phyloP scores from a whole-genome alignment of 805 yeast species.

The Ogataea polymorpha region DNA sequence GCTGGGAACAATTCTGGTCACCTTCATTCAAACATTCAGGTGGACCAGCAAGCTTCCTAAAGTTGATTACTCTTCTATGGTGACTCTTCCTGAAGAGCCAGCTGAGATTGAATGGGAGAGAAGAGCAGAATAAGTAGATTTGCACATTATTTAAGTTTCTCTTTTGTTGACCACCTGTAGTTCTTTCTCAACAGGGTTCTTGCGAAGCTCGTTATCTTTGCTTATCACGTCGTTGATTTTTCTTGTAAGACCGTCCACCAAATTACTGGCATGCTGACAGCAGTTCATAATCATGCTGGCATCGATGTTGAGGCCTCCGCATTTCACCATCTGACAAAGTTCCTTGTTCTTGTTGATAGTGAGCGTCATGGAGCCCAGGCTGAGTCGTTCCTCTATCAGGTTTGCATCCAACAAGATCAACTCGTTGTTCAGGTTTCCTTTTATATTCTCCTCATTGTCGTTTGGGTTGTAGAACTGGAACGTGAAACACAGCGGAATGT shows the following conservation, averaged over 20 bases:
- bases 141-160: slow-evolving; percentile 4
- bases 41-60: slow-evolving; percentile 71
- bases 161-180: slow-evolving; percentile 34
- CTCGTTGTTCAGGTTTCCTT: slow-evolving; percentile 60
- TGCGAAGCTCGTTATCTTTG: slow-evolving; percentile 42
- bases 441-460: slow-evolving; percentile 64
- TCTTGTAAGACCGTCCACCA: slow-evolving; percentile 64
- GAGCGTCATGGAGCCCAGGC: slow-evolving; percentile 78
- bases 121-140: slow-evolving; percentile 37
- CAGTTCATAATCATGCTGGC: slow-evolving; percentile 66
- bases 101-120: slow-evolving; percentile 70
- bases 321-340: slow-evolving; percentile 82
- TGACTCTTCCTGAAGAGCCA: slow-evolving; percentile 81
- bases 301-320: slow-evolving; percentile 86
- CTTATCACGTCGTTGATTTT: slow-evolving; percentile 55
- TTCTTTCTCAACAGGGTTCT: slow-evolving; percentile 24
- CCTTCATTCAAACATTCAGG: slow-evolving; percentile 69
- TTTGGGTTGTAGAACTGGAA: slow-evolving; percentile 79
- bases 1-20: slow-evolving; percentile 77
- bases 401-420: slow-evolving; percentile 73
- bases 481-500: slow-evolving; percentile 85
- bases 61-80: slow-evolving; percentile 87
- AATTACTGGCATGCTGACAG: slow-evolving; percentile 58
- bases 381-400: slow-evolving; percentile 67
- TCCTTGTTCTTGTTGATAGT: slow-evolving; percentile 90